Conservation (phyloP, 2,329 filamentous ascomycete genomes). For the Pyricularia grisea region DNA sequence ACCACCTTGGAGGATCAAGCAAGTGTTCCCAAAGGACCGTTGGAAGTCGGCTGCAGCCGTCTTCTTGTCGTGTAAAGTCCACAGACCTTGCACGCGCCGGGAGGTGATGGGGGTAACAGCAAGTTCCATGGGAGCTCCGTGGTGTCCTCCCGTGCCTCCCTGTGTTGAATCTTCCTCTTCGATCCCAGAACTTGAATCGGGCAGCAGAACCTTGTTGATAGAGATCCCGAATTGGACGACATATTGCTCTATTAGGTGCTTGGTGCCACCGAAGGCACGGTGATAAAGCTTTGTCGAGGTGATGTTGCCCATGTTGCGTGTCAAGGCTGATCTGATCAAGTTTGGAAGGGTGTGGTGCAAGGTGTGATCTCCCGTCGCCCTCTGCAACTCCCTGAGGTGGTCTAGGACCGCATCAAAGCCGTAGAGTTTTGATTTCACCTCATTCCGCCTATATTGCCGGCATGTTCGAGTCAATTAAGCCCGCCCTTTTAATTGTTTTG, state of each 20-base stretch:
- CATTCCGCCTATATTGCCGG: neutral
- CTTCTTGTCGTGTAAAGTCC: slow-evolving; percentile 4
- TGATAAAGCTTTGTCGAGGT: slow-evolving; percentile 75
- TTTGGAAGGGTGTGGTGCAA: slow-evolving; percentile 47
- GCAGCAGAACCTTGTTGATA: slow-evolving; percentile 60
- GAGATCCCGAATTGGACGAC: slow-evolving; percentile 75
- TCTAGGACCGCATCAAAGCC: slow-evolving; percentile 78
- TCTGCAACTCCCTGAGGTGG: slow-evolving; percentile 61
- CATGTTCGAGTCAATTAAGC: neutral
- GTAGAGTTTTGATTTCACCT: slow-evolving; percentile 59
- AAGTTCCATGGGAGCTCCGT: neutral
- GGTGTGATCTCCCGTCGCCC: slow-evolving; percentile 48
- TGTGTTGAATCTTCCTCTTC: neutral
- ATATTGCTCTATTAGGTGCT: slow-evolving; percentile 85
- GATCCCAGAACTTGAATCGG: neutral
- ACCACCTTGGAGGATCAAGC: slow-evolving; percentile 79
- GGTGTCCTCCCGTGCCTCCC: neutral
- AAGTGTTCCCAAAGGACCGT: slow-evolving; percentile 79
- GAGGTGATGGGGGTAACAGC: neutral
- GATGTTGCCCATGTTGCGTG: slow-evolving; percentile 88
- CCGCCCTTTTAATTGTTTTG: neutral
- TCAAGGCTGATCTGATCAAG: slow-evolving; percentile 66
- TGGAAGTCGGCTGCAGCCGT: slow-evolving; percentile 63
- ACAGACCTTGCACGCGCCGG: neutral
- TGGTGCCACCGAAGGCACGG: slow-evolving; percentile 78